A percentile compares a stretch with the other conserved stretches of the same genome.
phyloP scores from a whole-genome alignment of 1,284 basidiomycete genomes.

The Cryptococcus wingfieldii region DNA sequence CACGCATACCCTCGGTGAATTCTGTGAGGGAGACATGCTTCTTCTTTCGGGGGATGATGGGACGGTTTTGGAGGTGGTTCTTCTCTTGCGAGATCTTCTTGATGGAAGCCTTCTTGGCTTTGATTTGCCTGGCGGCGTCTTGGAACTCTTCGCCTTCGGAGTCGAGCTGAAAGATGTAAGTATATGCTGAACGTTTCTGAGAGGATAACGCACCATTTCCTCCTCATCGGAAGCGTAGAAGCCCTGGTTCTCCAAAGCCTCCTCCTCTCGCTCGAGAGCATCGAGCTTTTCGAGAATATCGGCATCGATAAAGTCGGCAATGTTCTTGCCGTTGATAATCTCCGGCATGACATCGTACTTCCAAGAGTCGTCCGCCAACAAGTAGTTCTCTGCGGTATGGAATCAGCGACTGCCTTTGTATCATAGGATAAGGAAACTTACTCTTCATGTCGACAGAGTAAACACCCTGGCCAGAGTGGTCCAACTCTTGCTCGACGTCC shows the following conservation, averaged over 20 bases:
- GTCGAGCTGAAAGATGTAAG: conserved; percentile 59
- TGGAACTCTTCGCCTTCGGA: conserved; percentile 82
- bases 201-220: conserved; percentile 58
- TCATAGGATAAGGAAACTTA: conserved; percentile 46
- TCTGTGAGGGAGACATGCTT: conserved; percentile 82
- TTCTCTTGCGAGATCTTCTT: conserved; percentile 79
- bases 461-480: conserved; percentile 81
- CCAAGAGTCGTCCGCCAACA: conserved; percentile 88
- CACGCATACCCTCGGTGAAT: conserved; percentile 73
- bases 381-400: conserved; percentile 67
- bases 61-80: conserved; percentile 80
- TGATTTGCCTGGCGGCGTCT: conserved; percentile 65
- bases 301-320: conserved; percentile 99
- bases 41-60: conserved; percentile 79
- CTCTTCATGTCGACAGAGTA: conserved; percentile 85
- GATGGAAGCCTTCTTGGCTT: conserved; percentile 59
- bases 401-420: conserved; percentile 1
- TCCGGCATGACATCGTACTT: conserved; percentile 95
- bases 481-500: conserved; percentile 66
- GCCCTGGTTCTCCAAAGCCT: conserved; percentile 84
- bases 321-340: conserved; percentile 96
- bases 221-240: conserved; percentile 89
- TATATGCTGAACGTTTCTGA: not conserved
- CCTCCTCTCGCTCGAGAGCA: conserved; percentile 95
- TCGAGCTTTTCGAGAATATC: conserved; percentile 96